Conservation (phyloP, 495 filamentous ascomycete genomes). For the Xylaria venustula region DNA sequence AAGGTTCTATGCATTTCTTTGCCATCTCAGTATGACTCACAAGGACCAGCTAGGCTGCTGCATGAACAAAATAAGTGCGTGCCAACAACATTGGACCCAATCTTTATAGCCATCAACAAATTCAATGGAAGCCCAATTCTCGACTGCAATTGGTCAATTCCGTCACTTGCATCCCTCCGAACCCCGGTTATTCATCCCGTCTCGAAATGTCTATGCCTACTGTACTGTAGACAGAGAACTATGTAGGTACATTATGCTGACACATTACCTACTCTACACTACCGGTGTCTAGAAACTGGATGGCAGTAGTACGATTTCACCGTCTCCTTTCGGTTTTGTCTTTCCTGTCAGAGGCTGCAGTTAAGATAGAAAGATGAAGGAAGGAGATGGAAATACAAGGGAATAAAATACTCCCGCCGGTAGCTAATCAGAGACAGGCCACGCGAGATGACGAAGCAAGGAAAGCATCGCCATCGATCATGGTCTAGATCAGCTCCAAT, state of each 20-base stretch:
- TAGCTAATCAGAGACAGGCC: neutral
- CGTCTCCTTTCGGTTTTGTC: too few relatives aligned
- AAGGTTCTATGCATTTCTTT: slow-evolving; percentile 11
- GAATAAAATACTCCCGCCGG: too few relatives aligned
- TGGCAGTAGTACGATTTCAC: too few relatives aligned
- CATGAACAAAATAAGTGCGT: slow-evolving; percentile 12
- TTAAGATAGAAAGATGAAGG: too few relatives aligned
- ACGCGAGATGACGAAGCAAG: slow-evolving; percentile 12
- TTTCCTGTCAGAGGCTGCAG: too few relatives aligned
- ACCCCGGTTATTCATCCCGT: neutral
- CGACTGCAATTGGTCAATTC: slow-evolving; percentile 28
- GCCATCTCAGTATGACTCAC: slow-evolving; percentile 21
- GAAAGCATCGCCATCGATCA: slow-evolving; percentile 7
- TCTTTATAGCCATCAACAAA: too few relatives aligned
- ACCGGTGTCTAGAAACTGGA: too few relatives aligned
- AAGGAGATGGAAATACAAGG: too few relatives aligned
- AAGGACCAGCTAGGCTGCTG: slow-evolving; percentile 17
- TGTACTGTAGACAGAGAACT: too few relatives aligned
- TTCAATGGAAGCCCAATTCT: slow-evolving; percentile 22
- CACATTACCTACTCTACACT: too few relatives aligned
- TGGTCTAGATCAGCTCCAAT: neutral
- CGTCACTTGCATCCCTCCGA: neutral
- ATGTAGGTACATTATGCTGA: too few relatives aligned
- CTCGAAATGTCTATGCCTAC: neutral
- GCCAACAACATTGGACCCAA: neutral